phyloP scores from a whole-genome alignment of 345 rosid species.

The Rhodamnia argentea region DNA sequence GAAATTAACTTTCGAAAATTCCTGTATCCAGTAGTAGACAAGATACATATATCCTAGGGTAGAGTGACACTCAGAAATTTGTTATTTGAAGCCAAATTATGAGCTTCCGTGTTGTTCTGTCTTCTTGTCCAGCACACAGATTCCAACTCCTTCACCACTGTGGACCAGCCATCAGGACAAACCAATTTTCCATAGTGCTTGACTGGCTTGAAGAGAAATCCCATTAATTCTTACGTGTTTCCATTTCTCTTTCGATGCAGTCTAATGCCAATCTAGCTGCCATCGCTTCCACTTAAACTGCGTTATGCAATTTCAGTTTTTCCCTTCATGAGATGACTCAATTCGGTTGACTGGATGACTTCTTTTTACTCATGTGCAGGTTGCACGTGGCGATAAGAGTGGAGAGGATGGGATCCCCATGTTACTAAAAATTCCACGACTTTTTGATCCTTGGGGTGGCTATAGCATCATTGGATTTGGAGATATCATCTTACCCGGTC shows the following conservation, averaged over 20 bases:
- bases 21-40: not conserved
- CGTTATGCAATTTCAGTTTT: not conserved
- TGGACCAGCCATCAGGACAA: not conserved
- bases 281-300: not conserved
- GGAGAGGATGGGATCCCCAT: constrained; percentile 96
- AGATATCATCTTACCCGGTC: constrained; percentile 90
- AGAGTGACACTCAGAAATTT: not conserved
- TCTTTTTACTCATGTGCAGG: constrained; percentile 30
- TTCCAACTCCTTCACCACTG: not conserved
- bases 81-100: not conserved
- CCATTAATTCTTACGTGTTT: not conserved
- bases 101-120: not conserved
- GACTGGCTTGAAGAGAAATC: not conserved
- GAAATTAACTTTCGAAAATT: not conserved
- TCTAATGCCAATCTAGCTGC: not conserved
- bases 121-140: not conserved
- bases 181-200: not conserved
- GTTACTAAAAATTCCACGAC: constrained; percentile 90
- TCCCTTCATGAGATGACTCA: not conserved
- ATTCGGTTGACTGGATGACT: not conserved
- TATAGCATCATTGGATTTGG: constrained; percentile 97
- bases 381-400: constrained; percentile 93
- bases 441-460: constrained; percentile 99
- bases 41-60: not conserved
- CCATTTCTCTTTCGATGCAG: not conserved